Conservation (phyloP, 1,284 basidiomycete genomes). For the Thelephora terrestris region DNA sequence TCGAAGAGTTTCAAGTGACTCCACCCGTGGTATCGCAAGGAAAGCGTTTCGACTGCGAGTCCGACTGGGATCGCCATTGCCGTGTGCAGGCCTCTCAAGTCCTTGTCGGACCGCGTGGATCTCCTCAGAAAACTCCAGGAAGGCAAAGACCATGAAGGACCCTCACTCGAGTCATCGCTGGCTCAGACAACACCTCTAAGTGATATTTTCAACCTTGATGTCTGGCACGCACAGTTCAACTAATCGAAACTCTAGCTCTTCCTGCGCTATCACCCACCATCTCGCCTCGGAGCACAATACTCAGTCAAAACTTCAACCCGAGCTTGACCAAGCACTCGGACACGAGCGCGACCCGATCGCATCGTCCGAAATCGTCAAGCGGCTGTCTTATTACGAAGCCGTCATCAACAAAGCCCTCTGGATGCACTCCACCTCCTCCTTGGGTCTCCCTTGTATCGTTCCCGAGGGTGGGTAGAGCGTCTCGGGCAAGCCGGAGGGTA, state of each 20-base stretch:
- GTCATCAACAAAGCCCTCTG: conserved; percentile 80
- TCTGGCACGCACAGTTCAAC: conserved; percentile 1
- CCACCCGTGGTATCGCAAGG: conserved; percentile 69
- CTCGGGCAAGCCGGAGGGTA: conserved; percentile 49
- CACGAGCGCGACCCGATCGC: conserved; percentile 45
- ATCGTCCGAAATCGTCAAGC: conserved; percentile 54
- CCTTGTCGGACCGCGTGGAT: conserved; percentile 62
- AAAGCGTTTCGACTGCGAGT: conserved; percentile 58
- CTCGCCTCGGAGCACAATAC: conserved; percentile 57
- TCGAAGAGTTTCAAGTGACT: conserved; percentile 42
- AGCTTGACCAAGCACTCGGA: conserved; percentile 70
- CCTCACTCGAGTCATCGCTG: conserved; percentile 11
- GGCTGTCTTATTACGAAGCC: conserved; percentile 66
- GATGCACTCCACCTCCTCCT: conserved; percentile 74
- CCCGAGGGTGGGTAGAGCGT: too few species aligned
- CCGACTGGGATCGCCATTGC: conserved; percentile 78
- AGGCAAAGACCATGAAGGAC: conserved; percentile 67
- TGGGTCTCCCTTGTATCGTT: too few species aligned
- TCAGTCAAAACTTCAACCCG: conserved; percentile 66
- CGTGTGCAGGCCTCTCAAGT: conserved; percentile 63
- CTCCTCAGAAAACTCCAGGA: conserved; percentile 72
- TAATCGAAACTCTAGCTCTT: conserved; percentile 39
- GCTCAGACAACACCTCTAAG: conserved; percentile 74
- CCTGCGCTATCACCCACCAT: conserved; percentile 79
- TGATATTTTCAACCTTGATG: conserved; percentile 23